Evolutionary conservation across 2,329 filamentous ascomycete species (phyloP).

Genomic region (Alternaria postmessia): DNA sequence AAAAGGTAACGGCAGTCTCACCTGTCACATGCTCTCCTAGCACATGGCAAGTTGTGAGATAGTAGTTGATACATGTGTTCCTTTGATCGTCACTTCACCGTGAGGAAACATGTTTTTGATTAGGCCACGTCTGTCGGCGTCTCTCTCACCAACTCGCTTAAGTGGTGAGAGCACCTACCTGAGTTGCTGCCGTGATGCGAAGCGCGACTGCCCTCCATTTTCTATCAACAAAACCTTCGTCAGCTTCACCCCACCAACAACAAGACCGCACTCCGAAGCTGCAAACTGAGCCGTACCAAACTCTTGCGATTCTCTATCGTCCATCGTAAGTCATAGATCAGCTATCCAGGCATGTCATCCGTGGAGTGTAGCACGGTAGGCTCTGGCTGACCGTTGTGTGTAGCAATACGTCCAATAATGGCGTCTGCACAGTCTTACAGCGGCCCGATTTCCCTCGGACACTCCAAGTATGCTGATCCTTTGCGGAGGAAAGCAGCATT

Average conservation of each 20-base stretch:
- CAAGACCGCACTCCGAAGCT: neutral
- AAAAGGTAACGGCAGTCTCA: neutral
- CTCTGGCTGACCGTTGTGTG: neutral
- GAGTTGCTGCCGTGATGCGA: neutral
- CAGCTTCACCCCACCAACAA: slow-evolving; percentile 1
- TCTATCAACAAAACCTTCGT: neutral
- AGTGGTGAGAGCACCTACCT: slow-evolving; percentile 2
- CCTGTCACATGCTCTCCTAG: neutral
- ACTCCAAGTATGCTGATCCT: slow-evolving; percentile 32
- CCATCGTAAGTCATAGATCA: neutral
- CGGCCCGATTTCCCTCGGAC: slow-evolving; percentile 23
- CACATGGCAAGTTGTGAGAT: neutral
- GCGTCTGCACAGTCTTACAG: slow-evolving; percentile 10
- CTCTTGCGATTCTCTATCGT: neutral
- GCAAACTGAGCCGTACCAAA: neutral
- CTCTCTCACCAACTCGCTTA: neutral
- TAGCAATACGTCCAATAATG: slow-evolving; percentile 10
- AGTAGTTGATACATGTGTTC: neutral
- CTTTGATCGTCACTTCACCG: neutral
- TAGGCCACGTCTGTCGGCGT: neutral
- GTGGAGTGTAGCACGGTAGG: neutral
- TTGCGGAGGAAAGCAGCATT: slow-evolving; percentile 10
- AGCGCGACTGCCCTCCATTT: slow-evolving; percentile 4
- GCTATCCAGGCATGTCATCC: neutral
- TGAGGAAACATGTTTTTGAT: neutral